Evolutionary conservation across 805 yeast genomes (phyloP).

Genomic region (Sugiyamaella americana): DNA sequence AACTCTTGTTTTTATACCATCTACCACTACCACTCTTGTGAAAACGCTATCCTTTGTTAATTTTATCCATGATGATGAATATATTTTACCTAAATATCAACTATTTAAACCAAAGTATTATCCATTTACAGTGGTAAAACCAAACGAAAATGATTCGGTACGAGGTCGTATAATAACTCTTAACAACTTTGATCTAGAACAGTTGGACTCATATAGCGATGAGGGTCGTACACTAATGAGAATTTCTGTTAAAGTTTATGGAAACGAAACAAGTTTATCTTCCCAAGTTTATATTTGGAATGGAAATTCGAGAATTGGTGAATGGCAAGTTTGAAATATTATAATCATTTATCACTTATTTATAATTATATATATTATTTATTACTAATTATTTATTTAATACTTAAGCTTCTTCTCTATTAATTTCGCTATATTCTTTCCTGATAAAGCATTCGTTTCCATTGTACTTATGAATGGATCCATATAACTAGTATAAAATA

Average conservation of each 20-base stretch:
- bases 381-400: not conserved
- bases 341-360: not conserved
- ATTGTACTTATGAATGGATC: conserved; percentile 45
- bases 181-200: not conserved
- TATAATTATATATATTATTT: not conserved
- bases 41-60: too few species aligned
- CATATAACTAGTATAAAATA: conserved; percentile 43
- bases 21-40: too few species aligned
- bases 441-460: conserved; percentile 47
- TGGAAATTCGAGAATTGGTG: conserved; percentile 15
- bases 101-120: not conserved
- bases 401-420: not conserved
- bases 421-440: conserved; percentile 40
- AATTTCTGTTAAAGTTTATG: not conserved
- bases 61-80: too few species aligned
- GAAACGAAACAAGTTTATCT: not conserved
- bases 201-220: conserved; percentile 10
- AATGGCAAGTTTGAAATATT: conserved; percentile 7
- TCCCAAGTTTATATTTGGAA: conserved; percentile 14
- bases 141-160: not conserved
- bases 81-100: not conserved
- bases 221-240: conserved; percentile 14
- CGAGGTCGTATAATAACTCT: conserved; percentile 1
- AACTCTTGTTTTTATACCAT: too few species aligned
- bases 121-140: not conserved